A percentile compares a stretch with the other conserved stretches of the same genome.
Evolutionary conservation across 2,329 filamentous ascomycete species (phyloP).

Genomic region (Ceratocystis destructans): DNA sequence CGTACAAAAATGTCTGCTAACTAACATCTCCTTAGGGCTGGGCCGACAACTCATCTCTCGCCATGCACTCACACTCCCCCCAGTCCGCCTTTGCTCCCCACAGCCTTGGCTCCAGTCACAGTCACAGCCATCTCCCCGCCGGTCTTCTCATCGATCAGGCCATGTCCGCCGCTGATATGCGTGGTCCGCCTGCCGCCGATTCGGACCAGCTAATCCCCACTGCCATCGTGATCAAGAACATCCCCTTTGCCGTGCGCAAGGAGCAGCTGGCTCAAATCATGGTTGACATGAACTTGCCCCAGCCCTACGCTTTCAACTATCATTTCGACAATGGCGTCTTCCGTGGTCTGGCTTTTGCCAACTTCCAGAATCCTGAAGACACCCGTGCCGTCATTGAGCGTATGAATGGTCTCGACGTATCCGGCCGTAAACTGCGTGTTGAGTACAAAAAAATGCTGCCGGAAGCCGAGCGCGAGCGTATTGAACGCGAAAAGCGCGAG

Average conservation of each 20-base stretch:
- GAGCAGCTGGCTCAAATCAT: conserved; percentile 87
- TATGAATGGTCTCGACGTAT: conserved; percentile 91
- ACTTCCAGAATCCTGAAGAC: conserved; percentile 92
- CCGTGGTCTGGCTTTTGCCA: conserved; percentile 88
- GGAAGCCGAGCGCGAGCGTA: conserved; percentile 82
- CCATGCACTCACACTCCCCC: conserved; percentile 27
- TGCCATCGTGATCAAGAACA: conserved; percentile 98
- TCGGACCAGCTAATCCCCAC: conserved; percentile 91
- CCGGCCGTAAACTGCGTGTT: conserved; percentile 84
- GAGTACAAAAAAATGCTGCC: conserved; percentile 99
- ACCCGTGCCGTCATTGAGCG: conserved; percentile 83
- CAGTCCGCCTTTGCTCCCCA: conserved; percentile 27
- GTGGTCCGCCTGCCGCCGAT: conserved; percentile 32
- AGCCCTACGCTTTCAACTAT: conserved; percentile 98
- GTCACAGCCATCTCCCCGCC: conserved; percentile 29
- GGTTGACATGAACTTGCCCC: conserved; percentile 82
- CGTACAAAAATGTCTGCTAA: conserved; percentile 20
- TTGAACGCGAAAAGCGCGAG: conserved; percentile 93
- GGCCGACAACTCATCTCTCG: conserved; percentile 36
- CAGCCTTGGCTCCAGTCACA: conserved; percentile 27
- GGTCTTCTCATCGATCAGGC: conserved; percentile 33
- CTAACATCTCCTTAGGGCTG: conserved; percentile 30
- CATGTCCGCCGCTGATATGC: conserved; percentile 24
- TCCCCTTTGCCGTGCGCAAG: conserved; percentile 95
- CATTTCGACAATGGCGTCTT: conserved; percentile 98